Evolutionary conservation across 140 eudicot species (phyloP).

Genomic region (Flaveria floridana): DNA sequence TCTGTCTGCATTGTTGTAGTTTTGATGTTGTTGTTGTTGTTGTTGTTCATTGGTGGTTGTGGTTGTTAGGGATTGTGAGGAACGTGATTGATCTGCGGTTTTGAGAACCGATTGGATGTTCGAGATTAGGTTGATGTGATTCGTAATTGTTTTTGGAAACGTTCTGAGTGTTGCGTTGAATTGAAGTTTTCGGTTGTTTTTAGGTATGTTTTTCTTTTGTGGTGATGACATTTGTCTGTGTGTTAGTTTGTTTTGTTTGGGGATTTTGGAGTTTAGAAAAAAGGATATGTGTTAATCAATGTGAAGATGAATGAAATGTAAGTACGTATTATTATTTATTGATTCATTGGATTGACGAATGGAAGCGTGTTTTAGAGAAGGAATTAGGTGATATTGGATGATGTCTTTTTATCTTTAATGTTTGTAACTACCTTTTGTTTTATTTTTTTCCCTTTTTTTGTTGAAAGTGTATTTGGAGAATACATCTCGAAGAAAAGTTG

Average conservation of each 20-base stretch:
- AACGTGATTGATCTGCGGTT: slow-evolving; percentile 34
- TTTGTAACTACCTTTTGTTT: slow-evolving; percentile 1
- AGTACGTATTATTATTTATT: background rate
- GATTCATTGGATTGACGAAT: slow-evolving; percentile 15
- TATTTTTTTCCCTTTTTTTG: slow-evolving; percentile 19
- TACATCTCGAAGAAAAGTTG: slow-evolving; percentile 60
- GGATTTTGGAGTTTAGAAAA: slow-evolving; percentile 13
- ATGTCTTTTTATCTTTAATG: background rate
- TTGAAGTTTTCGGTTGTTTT: slow-evolving; percentile 18
- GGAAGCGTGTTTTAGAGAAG: slow-evolving; percentile 5
- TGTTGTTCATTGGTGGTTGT: background rate
- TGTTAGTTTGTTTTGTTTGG: background rate
- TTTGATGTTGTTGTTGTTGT: background rate
- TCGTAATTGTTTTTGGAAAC: slow-evolving; percentile 13
- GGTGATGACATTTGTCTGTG: background rate
- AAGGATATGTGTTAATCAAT: slow-evolving; percentile 3
- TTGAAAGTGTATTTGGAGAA: slow-evolving; percentile 32
- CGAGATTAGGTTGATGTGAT: slow-evolving; percentile 26
- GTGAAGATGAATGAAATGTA: background rate
- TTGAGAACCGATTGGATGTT: slow-evolving; percentile 19
- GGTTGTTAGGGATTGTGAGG: slow-evolving; percentile 25
- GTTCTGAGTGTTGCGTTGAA: slow-evolving; percentile 12
- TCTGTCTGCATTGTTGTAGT: slow-evolving; percentile 20
- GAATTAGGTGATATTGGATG: background rate
- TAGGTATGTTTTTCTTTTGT: slow-evolving; percentile 27